These are phyloP conservation scores for Tardiomyces blankii DNA, from an alignment of 1,139 yeast genomes.

Conservation along the genomic window DNA sequence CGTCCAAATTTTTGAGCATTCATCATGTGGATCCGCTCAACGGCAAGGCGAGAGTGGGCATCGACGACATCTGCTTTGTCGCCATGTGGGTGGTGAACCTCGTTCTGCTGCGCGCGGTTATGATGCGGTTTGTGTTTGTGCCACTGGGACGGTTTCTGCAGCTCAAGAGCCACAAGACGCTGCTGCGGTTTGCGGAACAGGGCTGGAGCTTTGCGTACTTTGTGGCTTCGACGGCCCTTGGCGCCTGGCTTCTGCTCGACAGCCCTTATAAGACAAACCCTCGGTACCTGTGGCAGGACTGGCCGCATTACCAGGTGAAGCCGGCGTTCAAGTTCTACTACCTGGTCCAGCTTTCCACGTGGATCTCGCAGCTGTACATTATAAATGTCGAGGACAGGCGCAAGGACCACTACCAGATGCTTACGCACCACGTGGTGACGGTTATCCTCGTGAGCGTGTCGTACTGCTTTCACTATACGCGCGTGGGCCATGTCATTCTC, in stretches of 20 bases:
- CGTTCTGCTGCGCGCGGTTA: background rate
- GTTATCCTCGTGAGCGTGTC: constrained; percentile 58
- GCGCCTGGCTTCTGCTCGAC: constrained; percentile 44
- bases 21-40: background rate
- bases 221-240: constrained; percentile 42
- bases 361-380: constrained; percentile 74
- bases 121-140: background rate
- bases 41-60: background rate
- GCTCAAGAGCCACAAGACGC: constrained; percentile 37
- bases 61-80: background rate
- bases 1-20: background rate
- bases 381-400: constrained; percentile 68
- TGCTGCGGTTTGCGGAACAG: constrained; percentile 73
- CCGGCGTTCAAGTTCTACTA: constrained; percentile 56
- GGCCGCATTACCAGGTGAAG: constrained; percentile 54
- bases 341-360: constrained; percentile 57
- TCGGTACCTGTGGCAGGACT: constrained; percentile 51
- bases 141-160: background rate
- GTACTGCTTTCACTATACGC: constrained; percentile 58
- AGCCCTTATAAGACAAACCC: constrained; percentile 52
- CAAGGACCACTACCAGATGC: constrained; percentile 80
- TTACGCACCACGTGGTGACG: constrained; percentile 79
- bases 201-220: constrained; percentile 70
- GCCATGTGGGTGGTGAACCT: background rate
- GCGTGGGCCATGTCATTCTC: constrained; percentile 71